Percentiles rank a stretch among this genome's conserved stretches.
Conservation (phyloP, 352 stramenopile species). For the Phytophthora vignae region DNA sequence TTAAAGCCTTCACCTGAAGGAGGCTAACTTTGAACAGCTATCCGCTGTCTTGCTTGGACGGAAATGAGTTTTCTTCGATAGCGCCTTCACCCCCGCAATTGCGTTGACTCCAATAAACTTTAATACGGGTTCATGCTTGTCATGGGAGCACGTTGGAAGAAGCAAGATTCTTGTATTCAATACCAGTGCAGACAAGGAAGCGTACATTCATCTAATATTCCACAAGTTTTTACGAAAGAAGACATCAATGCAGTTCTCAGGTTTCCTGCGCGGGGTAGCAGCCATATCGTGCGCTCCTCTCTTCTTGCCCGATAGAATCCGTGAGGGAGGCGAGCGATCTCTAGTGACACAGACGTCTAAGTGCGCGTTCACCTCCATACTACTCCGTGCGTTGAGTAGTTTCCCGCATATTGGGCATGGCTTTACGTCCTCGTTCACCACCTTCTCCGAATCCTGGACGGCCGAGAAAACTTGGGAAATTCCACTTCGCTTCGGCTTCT, state of each 20-base stretch:
- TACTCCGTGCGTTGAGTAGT: constrained; percentile 58
- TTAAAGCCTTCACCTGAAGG: too few species aligned
- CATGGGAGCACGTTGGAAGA: too few species aligned
- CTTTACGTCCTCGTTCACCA: constrained; percentile 15
- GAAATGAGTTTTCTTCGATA: too few species aligned
- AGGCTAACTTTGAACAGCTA: too few species aligned
- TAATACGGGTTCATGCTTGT: too few species aligned
- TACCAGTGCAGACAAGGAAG: too few species aligned
- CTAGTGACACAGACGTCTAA: constrained; percentile 57
- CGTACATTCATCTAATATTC: background rate
- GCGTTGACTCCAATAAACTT: too few species aligned
- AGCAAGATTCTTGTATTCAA: too few species aligned
- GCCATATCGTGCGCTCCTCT: constrained; percentile 16
- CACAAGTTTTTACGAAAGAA: constrained; percentile 41
- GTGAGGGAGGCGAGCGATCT: constrained; percentile 10
- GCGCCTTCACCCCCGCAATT: too few species aligned
- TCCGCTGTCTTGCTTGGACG: too few species aligned
- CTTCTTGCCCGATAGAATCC: constrained; percentile 21
- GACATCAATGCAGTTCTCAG: constrained; percentile 35
- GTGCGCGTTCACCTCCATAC: constrained; percentile 68
- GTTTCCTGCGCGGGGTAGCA: constrained; percentile 6
- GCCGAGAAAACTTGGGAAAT: constrained; percentile 15
- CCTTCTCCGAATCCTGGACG: constrained; percentile 6
- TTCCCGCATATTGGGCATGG: constrained; percentile 69
- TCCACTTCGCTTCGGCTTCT: constrained; percentile 19